A percentile compares a stretch with the other conserved stretches of the same genome.
Conservation (phyloP, 208 protist genomes). For the Leishmania arabica region DNA sequence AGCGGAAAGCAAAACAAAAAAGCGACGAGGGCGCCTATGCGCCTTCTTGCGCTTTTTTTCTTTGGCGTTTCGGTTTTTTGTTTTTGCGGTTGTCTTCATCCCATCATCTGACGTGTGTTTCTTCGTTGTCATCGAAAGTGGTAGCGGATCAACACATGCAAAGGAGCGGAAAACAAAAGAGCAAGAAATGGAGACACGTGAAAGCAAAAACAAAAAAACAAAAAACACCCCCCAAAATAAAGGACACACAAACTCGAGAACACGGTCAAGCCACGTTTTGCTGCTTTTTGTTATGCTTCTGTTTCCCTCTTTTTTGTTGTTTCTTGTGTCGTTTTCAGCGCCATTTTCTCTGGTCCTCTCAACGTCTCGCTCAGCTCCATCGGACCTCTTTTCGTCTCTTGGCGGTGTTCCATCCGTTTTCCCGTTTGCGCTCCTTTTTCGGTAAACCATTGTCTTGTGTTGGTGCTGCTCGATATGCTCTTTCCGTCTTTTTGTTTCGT, state of each 20-base stretch:
- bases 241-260: background rate
- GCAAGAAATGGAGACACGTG: too few species aligned
- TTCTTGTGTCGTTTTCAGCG: background rate
- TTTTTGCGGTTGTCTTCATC: background rate
- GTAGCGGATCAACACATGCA: background rate
- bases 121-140: background rate
- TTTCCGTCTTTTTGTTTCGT: background rate
- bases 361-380: background rate
- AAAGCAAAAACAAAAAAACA: too few species aligned
- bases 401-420: background rate
- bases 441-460: background rate
- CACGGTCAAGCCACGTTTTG: background rate
- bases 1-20: background rate
- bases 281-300: background rate
- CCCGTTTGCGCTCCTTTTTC: background rate
- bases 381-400: background rate
- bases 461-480: background rate
- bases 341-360: background rate
- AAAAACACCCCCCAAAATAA: too few species aligned
- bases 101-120: background rate
- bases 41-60: background rate
- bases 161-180: too few species aligned
- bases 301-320: background rate
- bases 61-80: background rate
- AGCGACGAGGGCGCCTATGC: background rate